phyloP scores from a whole-genome alignment of 192 early-diverging fungal genomes.

The Backusella circina region DNA sequence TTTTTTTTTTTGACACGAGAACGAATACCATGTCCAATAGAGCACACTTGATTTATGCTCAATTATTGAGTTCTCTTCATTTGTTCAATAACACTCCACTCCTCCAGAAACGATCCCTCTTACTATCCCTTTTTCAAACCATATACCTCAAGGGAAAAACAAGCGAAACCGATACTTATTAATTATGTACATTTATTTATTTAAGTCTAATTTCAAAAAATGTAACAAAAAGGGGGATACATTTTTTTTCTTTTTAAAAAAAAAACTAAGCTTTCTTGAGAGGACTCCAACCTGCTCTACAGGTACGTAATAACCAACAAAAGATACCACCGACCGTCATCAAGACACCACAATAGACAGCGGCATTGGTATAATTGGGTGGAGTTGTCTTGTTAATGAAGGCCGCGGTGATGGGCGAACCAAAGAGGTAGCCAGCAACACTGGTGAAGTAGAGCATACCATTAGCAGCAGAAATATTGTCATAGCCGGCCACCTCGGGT shows the following conservation, averaged over 20 bases:
- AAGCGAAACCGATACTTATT: no score
- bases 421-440: slow-evolving; percentile 36
- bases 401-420: slow-evolving; percentile 35
- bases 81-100: no score
- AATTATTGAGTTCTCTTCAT: no score
- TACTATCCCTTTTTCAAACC: no score
- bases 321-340: slow-evolving; percentile 13
- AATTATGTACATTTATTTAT: neutral
- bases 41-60: no score
- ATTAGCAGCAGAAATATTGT: slow-evolving; percentile 28
- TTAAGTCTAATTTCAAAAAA: neutral
- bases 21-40: no score
- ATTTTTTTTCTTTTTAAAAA: no score
- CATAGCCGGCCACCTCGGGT: slow-evolving; percentile 36
- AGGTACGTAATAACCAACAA: slow-evolving; percentile 9
- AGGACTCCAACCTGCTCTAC: slow-evolving; percentile 15
- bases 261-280: neutral
- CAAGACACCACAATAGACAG: slow-evolving; percentile 12
- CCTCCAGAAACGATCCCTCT: no score
- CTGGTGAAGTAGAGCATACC: slow-evolving; percentile 38
- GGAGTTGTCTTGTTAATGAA: slow-evolving; percentile 16
- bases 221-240: neutral
- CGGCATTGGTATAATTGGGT: slow-evolving; percentile 11
- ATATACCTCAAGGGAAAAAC: no score
- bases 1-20: no score